phyloP scores from a whole-genome alignment of 2,329 filamentous ascomycete species.

The Neocucurbitaria cava region DNA sequence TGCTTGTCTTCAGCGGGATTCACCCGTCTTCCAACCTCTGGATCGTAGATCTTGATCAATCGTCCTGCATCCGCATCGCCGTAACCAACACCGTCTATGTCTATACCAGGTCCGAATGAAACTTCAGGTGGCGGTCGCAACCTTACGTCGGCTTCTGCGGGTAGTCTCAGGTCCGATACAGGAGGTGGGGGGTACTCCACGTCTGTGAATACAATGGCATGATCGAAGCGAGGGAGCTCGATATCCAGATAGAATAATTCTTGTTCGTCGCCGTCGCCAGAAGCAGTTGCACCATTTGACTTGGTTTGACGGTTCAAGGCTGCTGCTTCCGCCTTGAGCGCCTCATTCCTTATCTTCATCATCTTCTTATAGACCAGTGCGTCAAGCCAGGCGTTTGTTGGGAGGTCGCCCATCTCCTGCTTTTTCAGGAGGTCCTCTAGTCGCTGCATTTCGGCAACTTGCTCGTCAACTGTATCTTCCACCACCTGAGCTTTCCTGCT shows the following conservation, averaged over 20 bases:
- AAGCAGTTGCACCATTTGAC: conserved; percentile 18
- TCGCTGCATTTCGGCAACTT: conserved; percentile 85
- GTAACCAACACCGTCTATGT: conserved; percentile 66
- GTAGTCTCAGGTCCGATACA: conserved; percentile 75
- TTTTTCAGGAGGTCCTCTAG: conserved; percentile 93
- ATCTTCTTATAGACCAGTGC: conserved; percentile 90
- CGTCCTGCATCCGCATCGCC: conserved; percentile 62
- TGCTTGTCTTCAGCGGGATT: conserved; percentile 98
- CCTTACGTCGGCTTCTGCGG: conserved; percentile 68
- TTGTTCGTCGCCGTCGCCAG: conserved; percentile 55
- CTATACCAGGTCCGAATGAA: conserved; percentile 88
- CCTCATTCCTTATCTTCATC: conserved; percentile 67
- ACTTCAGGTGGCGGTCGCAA: conserved; percentile 86
- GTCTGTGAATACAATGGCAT: conserved; percentile 93
- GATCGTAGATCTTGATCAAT: conserved; percentile 88
- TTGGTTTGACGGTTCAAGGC: conserved; percentile 46
- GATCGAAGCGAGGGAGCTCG: conserved; percentile 93
- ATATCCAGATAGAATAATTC: conserved; percentile 83
- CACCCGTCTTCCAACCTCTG: conserved; percentile 85
- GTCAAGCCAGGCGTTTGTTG: conserved; percentile 92
- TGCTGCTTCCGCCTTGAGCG: conserved; percentile 43
- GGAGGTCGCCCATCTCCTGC: conserved; percentile 97
- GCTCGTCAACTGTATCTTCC: conserved; percentile 61
- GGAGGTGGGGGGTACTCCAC: conserved; percentile 89
- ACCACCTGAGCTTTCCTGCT: conserved; percentile 58